These are phyloP conservation scores for Backusella luteola DNA, from an alignment of 192 early-diverging fungal genomes.

Conservation along the genomic window DNA sequence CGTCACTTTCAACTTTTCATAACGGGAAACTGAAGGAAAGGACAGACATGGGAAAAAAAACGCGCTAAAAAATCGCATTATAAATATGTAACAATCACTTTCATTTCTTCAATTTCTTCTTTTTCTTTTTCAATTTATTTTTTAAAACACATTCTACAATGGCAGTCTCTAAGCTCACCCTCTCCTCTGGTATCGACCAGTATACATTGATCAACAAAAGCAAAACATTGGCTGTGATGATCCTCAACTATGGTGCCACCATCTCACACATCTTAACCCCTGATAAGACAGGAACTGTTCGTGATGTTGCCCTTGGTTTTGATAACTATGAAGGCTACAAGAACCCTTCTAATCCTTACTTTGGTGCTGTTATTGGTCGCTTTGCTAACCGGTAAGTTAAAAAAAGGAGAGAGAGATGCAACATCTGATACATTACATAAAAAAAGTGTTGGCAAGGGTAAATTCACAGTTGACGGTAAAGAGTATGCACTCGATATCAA, in stretches of 20 bases:
- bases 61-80: slow-evolving; percentile 12
- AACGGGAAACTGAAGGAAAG: neutral
- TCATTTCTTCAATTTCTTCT: neutral
- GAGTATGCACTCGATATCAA: slow-evolving; percentile 59
- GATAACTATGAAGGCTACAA: slow-evolving; percentile 49
- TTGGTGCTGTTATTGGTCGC: slow-evolving; percentile 77
- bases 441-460: slow-evolving; percentile 55
- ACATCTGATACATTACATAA: neutral
- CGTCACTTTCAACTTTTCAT: neutral
- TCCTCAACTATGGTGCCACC: slow-evolving; percentile 67
- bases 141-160: neutral
- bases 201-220: slow-evolving; percentile 35
- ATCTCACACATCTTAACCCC: slow-evolving; percentile 64
- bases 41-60: neutral
- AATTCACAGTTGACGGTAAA: slow-evolving; percentile 61
- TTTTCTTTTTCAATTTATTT: neutral
- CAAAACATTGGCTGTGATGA: slow-evolving; percentile 34
- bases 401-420: neutral
- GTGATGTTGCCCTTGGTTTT: slow-evolving; percentile 80
- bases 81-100: neutral
- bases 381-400: slow-evolving; percentile 63
- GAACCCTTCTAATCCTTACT: slow-evolving; percentile 61
- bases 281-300: slow-evolving; percentile 46
- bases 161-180: slow-evolving; percentile 23
- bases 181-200: slow-evolving; percentile 29